These are phyloP conservation scores for Pseudogymnoascus sp. DNA, from an alignment of 2,329 filamentous ascomycete species.

Conservation along the genomic window DNA sequence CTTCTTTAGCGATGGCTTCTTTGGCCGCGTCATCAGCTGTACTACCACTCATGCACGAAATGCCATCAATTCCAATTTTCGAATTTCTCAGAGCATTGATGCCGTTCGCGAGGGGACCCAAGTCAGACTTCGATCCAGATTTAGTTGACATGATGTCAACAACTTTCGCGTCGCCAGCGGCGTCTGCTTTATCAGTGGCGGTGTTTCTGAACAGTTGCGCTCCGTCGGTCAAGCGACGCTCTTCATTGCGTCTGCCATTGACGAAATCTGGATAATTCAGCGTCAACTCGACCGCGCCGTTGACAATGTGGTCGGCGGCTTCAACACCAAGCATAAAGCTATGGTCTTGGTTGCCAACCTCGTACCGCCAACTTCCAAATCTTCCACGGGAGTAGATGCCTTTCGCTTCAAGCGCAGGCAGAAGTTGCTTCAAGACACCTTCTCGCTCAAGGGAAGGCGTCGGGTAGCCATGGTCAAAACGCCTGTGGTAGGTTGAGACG, in stretches of 20 bases:
- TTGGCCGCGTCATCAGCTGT: background rate
- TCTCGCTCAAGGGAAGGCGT: constrained; percentile 93
- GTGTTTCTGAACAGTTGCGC: constrained; percentile 26
- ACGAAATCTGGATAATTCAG: constrained; percentile 73
- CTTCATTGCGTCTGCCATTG: constrained; percentile 40
- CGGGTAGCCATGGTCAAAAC: constrained; percentile 97
- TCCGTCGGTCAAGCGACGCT: constrained; percentile 30
- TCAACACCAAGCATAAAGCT: constrained; percentile 72
- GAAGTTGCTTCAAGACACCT: constrained; percentile 81
- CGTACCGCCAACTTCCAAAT: constrained; percentile 97
- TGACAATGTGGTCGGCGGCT: constrained; percentile 63
- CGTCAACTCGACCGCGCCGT: constrained; percentile 65
- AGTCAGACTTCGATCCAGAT: background rate
- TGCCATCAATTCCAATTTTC: constrained; percentile 1
- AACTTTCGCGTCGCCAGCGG: constrained; percentile 27
- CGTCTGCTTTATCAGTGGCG: constrained; percentile 22
- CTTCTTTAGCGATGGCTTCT: constrained; percentile 1
- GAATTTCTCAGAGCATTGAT: constrained; percentile 5
- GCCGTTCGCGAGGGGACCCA: background rate
- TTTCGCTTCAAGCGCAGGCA: constrained; percentile 83
- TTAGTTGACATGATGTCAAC: constrained; percentile 17
- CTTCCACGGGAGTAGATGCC: constrained; percentile 93
- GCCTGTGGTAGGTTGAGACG: constrained; percentile 94
- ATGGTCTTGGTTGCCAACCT: constrained; percentile 73
- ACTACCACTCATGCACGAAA: background rate